These are phyloP conservation scores for Esteya vermicola DNA, from an alignment of 2,329 filamentous ascomycete genomes.

Conservation along the genomic window DNA sequence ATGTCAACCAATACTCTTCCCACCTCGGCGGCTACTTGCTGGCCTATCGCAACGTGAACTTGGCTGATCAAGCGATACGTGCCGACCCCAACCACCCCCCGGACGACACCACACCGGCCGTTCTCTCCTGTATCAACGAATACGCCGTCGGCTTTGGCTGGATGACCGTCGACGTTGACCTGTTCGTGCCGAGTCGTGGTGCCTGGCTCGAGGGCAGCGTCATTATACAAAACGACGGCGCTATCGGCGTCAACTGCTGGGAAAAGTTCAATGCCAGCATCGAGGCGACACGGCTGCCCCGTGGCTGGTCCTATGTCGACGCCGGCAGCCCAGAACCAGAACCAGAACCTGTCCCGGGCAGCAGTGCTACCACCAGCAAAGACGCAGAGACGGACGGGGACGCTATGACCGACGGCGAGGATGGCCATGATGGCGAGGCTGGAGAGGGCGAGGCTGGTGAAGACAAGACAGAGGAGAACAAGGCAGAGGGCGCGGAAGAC, in stretches of 20 bases:
- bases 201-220: conserved; percentile 66
- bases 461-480: conserved; percentile 1
- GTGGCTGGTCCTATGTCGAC: conserved; percentile 67
- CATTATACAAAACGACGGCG: conserved; percentile 76
- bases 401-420: too few relatives aligned
- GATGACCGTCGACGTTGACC: conserved; percentile 73
- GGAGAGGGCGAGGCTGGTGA: conserved; percentile 5
- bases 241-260: conserved; percentile 78
- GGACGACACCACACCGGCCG: conserved; percentile 29
- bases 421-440: neutral
- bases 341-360: too few relatives aligned
- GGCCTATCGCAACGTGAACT: conserved; percentile 52
- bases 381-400: too few relatives aligned
- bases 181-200: conserved; percentile 65
- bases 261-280: conserved; percentile 88
- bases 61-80: conserved; percentile 45
- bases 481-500: neutral
- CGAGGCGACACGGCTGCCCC: conserved; percentile 59
- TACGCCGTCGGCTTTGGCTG: conserved; percentile 79
- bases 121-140: conserved; percentile 51
- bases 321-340: conserved; percentile 20
- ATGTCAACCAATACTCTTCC: conserved; percentile 64
- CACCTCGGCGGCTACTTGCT: conserved; percentile 61
- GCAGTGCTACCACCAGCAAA: too few relatives aligned
- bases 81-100: conserved; percentile 25